These are phyloP conservation scores for Triticum urartu DNA, from an alignment of 176 grass and related monocot genomes.

Conservation along the genomic window DNA sequence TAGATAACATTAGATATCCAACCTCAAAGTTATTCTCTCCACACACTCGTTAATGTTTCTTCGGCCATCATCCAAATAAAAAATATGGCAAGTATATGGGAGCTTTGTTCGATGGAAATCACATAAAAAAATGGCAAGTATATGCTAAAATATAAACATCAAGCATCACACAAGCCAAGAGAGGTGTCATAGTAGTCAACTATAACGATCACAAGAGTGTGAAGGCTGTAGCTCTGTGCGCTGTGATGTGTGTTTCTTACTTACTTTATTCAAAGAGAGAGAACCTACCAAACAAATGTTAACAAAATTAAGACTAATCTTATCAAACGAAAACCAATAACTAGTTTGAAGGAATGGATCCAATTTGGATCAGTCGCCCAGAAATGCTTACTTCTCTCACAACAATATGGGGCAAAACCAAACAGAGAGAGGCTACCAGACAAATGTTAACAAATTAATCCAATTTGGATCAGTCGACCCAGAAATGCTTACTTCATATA, in stretches of 20 bases:
- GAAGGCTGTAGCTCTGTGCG: not conserved
- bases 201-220: not conserved
- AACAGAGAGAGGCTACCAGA: not conserved
- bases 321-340: not conserved
- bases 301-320: not conserved
- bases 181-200: not conserved
- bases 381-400: no score
- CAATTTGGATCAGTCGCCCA: no score
- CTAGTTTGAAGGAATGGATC: not conserved
- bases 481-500: no score
- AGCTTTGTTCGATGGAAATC: not conserved
- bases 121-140: not conserved
- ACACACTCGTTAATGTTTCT: no score
- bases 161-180: not conserved
- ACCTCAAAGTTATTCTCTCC: not conserved
- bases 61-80: no score
- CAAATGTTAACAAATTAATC: not conserved
- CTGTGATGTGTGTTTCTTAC: not conserved
- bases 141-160: not conserved
- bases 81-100: no score
- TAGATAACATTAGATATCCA: not conserved
- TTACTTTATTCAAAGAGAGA: not conserved
- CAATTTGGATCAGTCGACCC: no score
- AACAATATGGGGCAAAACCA: no score
- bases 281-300: no score